phyloP scores from a whole-genome alignment of 2,329 filamentous ascomycete species.

The Claviceps africana region DNA sequence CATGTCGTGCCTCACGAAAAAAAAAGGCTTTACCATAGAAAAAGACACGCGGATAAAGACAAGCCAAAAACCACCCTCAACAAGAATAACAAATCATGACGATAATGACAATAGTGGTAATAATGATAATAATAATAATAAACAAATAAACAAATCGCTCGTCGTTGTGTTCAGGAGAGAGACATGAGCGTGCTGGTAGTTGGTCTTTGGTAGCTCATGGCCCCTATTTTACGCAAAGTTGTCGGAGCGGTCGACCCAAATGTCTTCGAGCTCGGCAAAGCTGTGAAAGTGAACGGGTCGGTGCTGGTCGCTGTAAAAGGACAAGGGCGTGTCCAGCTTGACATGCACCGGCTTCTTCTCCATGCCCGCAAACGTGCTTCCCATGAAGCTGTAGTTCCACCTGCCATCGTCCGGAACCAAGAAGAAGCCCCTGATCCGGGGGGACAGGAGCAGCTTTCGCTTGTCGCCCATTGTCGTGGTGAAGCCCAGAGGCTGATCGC shows the following conservation, averaged over 20 bases:
- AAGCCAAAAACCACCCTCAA: no score
- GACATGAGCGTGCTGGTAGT: background rate
- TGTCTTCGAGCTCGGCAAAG: slow-evolving; percentile 93
- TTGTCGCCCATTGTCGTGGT: slow-evolving; percentile 86
- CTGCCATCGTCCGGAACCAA: slow-evolving; percentile 76
- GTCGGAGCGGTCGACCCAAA: slow-evolving; percentile 85
- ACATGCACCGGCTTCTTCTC: slow-evolving; percentile 88
- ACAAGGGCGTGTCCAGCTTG: slow-evolving; percentile 78
- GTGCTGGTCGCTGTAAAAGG: slow-evolving; percentile 88
- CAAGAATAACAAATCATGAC: background rate
- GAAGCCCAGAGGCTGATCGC: slow-evolving; percentile 90
- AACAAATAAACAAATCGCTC: background rate
- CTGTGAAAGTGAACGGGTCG: slow-evolving; percentile 91
- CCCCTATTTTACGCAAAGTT: slow-evolving; percentile 60
- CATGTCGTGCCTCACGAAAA: background rate
- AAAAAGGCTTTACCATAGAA: background rate
- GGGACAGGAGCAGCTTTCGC: slow-evolving; percentile 81
- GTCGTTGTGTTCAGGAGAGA: background rate
- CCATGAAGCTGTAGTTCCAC: slow-evolving; percentile 99
- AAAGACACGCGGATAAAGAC: no score
- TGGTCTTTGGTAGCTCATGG: background rate
- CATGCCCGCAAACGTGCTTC: slow-evolving; percentile 68
- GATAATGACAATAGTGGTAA: no score
- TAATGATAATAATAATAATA: no score
- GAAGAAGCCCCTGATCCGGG: slow-evolving; percentile 92